Conservation (phyloP, 2,329 filamentous ascomycete genomes). For the Cercospora nicotianae region DNA sequence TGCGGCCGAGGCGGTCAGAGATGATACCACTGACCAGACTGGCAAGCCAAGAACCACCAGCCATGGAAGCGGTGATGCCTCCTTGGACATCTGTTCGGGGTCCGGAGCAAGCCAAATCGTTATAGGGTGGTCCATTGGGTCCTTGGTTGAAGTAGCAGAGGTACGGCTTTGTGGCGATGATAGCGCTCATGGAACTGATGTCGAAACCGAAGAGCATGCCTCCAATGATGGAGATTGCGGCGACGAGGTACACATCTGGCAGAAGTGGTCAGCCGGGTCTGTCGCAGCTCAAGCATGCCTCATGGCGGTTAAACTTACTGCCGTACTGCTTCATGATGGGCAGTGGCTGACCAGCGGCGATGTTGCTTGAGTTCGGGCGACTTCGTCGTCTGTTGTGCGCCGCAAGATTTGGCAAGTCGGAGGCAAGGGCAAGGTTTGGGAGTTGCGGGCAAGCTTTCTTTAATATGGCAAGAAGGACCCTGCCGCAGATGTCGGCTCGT, state of each 20-base stretch:
- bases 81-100: constrained; percentile 60
- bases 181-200: constrained; percentile 69
- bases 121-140: constrained; percentile 37
- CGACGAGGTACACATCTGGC: constrained; percentile 56
- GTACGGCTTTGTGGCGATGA: constrained; percentile 66
- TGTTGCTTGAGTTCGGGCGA: neutral
- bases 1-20: constrained; percentile 59
- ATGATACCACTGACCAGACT: constrained; percentile 60
- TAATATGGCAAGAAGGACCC: constrained; percentile 3
- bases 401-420: neutral
- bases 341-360: neutral
- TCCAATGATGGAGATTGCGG: constrained; percentile 60
- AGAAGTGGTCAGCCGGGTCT: neutral
- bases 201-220: constrained; percentile 66
- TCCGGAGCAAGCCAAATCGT: constrained; percentile 50
- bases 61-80: constrained; percentile 69
- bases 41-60: constrained; percentile 68
- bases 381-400: neutral
- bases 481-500: neutral
- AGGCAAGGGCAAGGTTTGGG: neutral
- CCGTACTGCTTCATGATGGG: constrained; percentile 43
- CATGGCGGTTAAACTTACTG: constrained; percentile 30
- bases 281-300: neutral
- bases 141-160: constrained; percentile 69
- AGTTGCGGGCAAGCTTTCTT: constrained; percentile 3